Base-by-base conservation (phyloP, 352 stramenopile species). In the Globisporangium lucens region DNA sequence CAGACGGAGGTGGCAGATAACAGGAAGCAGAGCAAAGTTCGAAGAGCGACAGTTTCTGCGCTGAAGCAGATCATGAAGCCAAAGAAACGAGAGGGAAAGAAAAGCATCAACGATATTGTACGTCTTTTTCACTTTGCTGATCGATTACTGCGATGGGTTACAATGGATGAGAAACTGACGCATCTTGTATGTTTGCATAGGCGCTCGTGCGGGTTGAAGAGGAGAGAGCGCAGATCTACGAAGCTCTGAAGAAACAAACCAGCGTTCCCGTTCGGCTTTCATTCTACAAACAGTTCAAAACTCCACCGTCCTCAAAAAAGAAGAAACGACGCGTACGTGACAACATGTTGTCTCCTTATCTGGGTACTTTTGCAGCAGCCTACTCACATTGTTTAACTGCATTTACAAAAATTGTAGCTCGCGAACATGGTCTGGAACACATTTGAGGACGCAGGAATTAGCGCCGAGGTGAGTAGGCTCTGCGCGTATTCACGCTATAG, bases 211-310 rank as follows among this genome's bases (percentile, higher is more conserved):
- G 79, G 12, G 75, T 92, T 7, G 81, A 89, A 65, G 67, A 76
- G 52, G 86, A 94, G 56, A 69, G 82, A 2, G 58, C 53, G 4
- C 74, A 83, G 29, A 63, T 93, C 20, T 94, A 91, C 66, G 67
- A 77, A n/a, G 68, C 75, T 5, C 71, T 93, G 22, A 90, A 88
- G 64, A 56, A 66, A 2, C 76, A 82, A 56, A 88, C 82, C 8
- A 83, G 61, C 6, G 61, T 52, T 7, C 63, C 73, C 0, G 75
- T 82, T 30, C 78, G 78, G 1, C 52, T 73, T 3, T 72, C 77
- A n/a, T 90, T 91, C 65, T 94, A 91, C 69, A 41, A 83, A 20
- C 77, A 87, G 46, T 82, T 94, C 75, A 67, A 71, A n/a, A 89
- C 93, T 61, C 64, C 78, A 1, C 17, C 60, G 12, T 57, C 67